phyloP scores from a whole-genome alignment of 2,329 filamentous ascomycete species.

The Tolypocladium sp. region DNA sequence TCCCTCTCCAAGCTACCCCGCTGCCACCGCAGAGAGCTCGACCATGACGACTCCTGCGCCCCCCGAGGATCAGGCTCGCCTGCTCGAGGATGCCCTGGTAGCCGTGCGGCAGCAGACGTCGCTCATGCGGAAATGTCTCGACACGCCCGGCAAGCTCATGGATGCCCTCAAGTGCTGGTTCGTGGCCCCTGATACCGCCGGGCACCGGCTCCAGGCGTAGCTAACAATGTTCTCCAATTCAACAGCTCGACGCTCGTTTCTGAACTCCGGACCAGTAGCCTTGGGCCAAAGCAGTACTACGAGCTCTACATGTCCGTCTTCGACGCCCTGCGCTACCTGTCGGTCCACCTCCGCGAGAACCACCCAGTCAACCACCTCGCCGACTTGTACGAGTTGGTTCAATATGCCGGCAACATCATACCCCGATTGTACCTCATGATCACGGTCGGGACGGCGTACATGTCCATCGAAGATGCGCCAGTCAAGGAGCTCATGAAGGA shows the following conservation, averaged over 20 bases:
- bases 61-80: constrained; percentile 75
- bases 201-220: neutral
- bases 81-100: constrained; percentile 93
- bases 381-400: constrained; percentile 94
- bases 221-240: neutral
- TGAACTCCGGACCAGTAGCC: constrained; percentile 91
- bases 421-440: constrained; percentile 98
- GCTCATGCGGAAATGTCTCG: constrained; percentile 95
- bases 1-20: constrained; percentile 20
- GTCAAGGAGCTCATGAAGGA: constrained; percentile 99
- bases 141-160: constrained; percentile 97
- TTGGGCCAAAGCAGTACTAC: constrained; percentile 99
- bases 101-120: constrained; percentile 95
- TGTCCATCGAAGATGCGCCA: constrained; percentile 94
- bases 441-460: constrained; percentile 97
- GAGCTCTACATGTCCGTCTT: constrained; percentile 99
- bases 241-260: constrained; percentile 93
- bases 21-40: constrained; percentile 12
- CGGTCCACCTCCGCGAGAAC: constrained; percentile 92
- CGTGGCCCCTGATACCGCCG: constrained; percentile 20
- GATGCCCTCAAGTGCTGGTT: constrained; percentile 99
- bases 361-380: constrained; percentile 97
- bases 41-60: constrained; percentile 47
- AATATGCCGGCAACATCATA: constrained; percentile 97
- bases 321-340: constrained; percentile 91